Conservation (phyloP, 2,329 filamentous ascomycete genomes). For the Alternaria incomplexa region DNA sequence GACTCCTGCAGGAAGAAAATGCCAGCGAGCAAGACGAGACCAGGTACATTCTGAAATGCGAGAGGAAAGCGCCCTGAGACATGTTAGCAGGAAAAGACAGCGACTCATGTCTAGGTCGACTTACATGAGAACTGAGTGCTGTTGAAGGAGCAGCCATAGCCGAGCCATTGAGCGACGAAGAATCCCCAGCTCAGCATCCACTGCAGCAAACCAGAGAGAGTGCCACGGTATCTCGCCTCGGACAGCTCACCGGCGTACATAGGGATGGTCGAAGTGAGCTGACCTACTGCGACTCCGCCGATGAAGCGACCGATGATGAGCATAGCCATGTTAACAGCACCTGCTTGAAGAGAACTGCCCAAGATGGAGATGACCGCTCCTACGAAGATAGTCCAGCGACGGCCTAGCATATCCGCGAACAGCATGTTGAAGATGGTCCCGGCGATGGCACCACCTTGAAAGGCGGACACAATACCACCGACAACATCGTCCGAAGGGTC, state of each 20-base stretch:
- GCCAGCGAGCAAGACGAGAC: conserved; percentile 51
- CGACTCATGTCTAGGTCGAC: background rate
- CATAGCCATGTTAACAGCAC: conserved; percentile 53
- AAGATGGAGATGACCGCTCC: conserved; percentile 55
- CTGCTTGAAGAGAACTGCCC: conserved; percentile 58
- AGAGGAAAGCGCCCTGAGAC: conserved; percentile 47
- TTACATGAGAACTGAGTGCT: conserved; percentile 29
- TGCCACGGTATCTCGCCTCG: conserved; percentile 47
- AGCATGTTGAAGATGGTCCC: conserved; percentile 35
- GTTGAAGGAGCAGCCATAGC: conserved; percentile 44
- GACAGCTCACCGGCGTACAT: conserved; percentile 41
- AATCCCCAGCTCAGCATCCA: conserved; percentile 50
- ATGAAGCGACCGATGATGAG: conserved; percentile 59
- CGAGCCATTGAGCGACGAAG: conserved; percentile 49
- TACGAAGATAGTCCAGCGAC: conserved; percentile 39
- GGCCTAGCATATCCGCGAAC: conserved; percentile 3
- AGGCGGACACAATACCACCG: conserved; percentile 48
- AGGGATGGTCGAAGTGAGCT: conserved; percentile 15
- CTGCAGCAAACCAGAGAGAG: conserved; percentile 66
- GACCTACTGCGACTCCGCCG: conserved; percentile 57
- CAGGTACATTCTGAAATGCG: conserved; percentile 52
- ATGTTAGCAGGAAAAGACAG: background rate
- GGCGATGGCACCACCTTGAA: conserved; percentile 42
- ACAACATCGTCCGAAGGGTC: conserved; percentile 27
- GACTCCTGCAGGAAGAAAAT: conserved; percentile 65